phyloP scores from a whole-genome alignment of 148 eudicot genomes.

The Silene conica region DNA sequence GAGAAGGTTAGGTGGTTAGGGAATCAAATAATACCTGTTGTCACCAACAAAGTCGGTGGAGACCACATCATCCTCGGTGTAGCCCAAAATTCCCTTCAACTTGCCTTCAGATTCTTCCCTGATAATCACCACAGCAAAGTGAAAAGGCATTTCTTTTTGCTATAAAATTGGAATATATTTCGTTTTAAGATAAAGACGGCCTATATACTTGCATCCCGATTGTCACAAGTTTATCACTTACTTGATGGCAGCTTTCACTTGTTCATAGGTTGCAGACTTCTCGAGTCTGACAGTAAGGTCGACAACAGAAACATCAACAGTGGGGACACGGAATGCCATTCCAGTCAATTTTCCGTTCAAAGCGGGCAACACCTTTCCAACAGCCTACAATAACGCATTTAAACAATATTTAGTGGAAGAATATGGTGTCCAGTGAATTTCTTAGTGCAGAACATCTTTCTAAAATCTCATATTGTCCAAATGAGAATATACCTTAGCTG shows the following conservation, averaged over 20 bases:
- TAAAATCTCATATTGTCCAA: too few species aligned
- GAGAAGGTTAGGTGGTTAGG: too few species aligned
- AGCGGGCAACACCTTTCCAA: constrained; percentile 69
- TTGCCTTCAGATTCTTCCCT: constrained; percentile 76
- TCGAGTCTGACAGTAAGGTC: constrained; percentile 68
- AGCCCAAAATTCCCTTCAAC: constrained; percentile 69
- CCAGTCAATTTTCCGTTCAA: constrained; percentile 71
- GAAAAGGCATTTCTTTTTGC: neutral
- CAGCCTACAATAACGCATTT: constrained; percentile 39
- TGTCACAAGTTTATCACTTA: constrained; percentile 16
- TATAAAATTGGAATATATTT: neutral
- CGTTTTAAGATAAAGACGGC: neutral
- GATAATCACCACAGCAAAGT: neutral
- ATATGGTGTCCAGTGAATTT: too few species aligned
- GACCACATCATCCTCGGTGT: constrained; percentile 70
- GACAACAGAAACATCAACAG: constrained; percentile 70
- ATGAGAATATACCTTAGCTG: constrained; percentile 25
- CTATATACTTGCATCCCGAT: too few species aligned
- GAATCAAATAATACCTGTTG: constrained; percentile 41
- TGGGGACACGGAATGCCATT: constrained; percentile 75
- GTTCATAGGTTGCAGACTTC: constrained; percentile 53
- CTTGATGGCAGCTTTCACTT: constrained; percentile 66
- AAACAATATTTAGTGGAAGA: too few species aligned
- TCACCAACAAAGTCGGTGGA: constrained; percentile 69
- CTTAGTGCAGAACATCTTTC: too few species aligned